phyloP scores from a whole-genome alignment of 1,284 basidiomycete species.

The Sanghuangporus baumii region DNA sequence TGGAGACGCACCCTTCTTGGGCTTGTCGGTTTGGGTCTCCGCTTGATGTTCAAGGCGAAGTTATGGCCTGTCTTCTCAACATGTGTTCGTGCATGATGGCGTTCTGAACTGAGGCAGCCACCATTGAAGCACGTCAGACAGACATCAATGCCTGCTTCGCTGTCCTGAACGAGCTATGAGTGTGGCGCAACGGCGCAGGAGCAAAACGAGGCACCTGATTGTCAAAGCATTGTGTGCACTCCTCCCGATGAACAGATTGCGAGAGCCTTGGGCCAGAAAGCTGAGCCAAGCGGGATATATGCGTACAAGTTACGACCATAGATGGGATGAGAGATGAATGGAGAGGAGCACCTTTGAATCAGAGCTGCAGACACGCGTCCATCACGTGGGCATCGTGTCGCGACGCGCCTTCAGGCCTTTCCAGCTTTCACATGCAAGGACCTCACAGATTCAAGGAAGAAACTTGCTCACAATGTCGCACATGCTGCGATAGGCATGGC shows the following conservation, averaged over 20 bases:
- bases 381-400: conserved; percentile 1
- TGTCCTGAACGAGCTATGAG: conserved; percentile 45
- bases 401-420: neutral
- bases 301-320: conserved; percentile 9
- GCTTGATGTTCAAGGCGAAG: conserved; percentile 79
- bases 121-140: conserved; percentile 95
- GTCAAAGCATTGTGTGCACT: conserved; percentile 97
- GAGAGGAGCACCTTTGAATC: neutral
- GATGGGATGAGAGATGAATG: neutral
- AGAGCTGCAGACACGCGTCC: neutral
- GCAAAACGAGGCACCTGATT: conserved; percentile 57
- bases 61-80: conserved; percentile 66
- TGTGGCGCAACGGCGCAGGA: neutral
- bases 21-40: conserved; percentile 57
- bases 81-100: conserved; percentile 73
- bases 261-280: conserved; percentile 33
- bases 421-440: neutral
- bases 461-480: too few relatives aligned
- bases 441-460: neutral
- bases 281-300: neutral
- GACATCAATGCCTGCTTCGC: conserved; percentile 76
- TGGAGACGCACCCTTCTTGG: conserved; percentile 55
- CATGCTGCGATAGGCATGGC: too few relatives aligned
- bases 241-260: conserved; percentile 73
- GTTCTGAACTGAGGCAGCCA: conserved; percentile 60